phyloP scores from a whole-genome alignment of 495 filamentous ascomycete species.

The Aspergillus olivimuriae region DNA sequence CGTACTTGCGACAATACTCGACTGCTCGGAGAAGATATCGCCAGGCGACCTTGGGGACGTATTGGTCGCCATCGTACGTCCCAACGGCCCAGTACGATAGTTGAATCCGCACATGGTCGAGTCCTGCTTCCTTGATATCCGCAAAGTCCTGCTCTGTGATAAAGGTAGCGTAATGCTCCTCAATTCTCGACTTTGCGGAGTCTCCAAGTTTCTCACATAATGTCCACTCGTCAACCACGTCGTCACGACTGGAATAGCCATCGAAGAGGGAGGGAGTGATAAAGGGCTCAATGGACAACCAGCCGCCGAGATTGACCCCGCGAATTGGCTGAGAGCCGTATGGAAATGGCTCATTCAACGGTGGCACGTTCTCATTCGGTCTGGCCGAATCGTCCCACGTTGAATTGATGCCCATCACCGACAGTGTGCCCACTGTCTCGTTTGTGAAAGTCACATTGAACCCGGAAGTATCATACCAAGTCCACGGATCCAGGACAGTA shows the following conservation, averaged over 20 bases:
- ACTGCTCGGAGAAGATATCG: slow-evolving; percentile 89
- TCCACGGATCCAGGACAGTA: slow-evolving; percentile 80
- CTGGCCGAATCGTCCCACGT: slow-evolving; percentile 78
- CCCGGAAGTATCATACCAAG: slow-evolving; percentile 85
- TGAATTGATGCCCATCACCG: slow-evolving; percentile 82
- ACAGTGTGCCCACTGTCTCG: slow-evolving; percentile 74
- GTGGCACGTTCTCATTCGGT: slow-evolving; percentile 73
- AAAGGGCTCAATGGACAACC: slow-evolving; percentile 91
- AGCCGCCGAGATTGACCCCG: slow-evolving; percentile 91
- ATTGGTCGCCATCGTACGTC: slow-evolving; percentile 82
- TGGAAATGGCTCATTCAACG: slow-evolving; percentile 60
- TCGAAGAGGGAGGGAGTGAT: slow-evolving; percentile 90
- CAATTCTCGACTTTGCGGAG: slow-evolving; percentile 54
- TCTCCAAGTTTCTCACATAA: slow-evolving; percentile 63
- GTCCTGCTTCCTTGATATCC: slow-evolving; percentile 78
- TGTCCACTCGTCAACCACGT: slow-evolving; percentile 85
- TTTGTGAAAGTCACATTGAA: slow-evolving; percentile 95
- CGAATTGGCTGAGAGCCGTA: slow-evolving; percentile 76
- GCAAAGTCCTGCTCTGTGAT: slow-evolving; percentile 75
- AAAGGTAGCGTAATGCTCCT: slow-evolving; percentile 87
- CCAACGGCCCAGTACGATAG: slow-evolving; percentile 94
- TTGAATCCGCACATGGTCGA: slow-evolving; percentile 93
- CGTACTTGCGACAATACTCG: slow-evolving; percentile 90
- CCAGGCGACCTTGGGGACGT: slow-evolving; percentile 82
- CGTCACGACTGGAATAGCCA: slow-evolving; percentile 49